Evolutionary conservation across 2,329 filamentous ascomycete genomes (phyloP).

Genomic region (Cercospora sojina): DNA sequence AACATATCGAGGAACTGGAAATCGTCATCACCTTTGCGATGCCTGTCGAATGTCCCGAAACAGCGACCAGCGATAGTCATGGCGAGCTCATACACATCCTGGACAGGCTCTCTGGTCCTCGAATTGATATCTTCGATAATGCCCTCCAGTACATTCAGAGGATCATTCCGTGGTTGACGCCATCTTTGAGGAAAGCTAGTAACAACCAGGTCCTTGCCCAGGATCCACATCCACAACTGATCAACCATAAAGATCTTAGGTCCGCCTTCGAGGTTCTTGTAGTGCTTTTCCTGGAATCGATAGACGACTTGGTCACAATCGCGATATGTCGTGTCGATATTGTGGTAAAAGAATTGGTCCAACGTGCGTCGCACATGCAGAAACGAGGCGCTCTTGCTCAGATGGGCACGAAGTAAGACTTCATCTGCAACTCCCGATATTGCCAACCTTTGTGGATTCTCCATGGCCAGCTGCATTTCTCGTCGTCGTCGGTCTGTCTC

Average conservation of each 20-base stretch:
- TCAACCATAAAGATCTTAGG: slow-evolving; percentile 47
- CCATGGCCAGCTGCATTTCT: slow-evolving; percentile 58
- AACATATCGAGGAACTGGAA: slow-evolving; percentile 69
- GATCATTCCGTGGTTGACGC: slow-evolving; percentile 62
- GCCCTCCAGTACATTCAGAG: slow-evolving; percentile 61
- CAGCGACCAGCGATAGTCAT: slow-evolving; percentile 53
- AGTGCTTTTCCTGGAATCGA: slow-evolving; percentile 47
- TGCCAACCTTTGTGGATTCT: slow-evolving; percentile 24
- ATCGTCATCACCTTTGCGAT: slow-evolving; percentile 58
- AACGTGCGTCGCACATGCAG: slow-evolving; percentile 62
- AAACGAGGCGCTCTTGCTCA: slow-evolving; percentile 26
- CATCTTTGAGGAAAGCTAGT: slow-evolving; percentile 60
- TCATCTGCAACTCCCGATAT: slow-evolving; percentile 40
- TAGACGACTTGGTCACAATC: slow-evolving; percentile 66
- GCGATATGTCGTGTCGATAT: slow-evolving; percentile 59
- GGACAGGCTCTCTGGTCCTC: slow-evolving; percentile 59
- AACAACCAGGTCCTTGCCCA: slow-evolving; percentile 59
- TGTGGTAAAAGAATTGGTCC: slow-evolving; percentile 66
- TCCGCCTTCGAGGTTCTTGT: slow-evolving; percentile 19
- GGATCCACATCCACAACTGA: slow-evolving; percentile 66
- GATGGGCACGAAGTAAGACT: slow-evolving; percentile 31
- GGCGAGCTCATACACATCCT: slow-evolving; percentile 62
- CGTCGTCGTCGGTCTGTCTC: slow-evolving; percentile 52
- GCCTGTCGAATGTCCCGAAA: slow-evolving; percentile 53
- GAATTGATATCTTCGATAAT: slow-evolving; percentile 66